Evolutionary conservation across 306 rosid genomes (phyloP), one percentile per base, ranked within the genome.

Genomic region (Heteromeles arbutifolia): DNA sequence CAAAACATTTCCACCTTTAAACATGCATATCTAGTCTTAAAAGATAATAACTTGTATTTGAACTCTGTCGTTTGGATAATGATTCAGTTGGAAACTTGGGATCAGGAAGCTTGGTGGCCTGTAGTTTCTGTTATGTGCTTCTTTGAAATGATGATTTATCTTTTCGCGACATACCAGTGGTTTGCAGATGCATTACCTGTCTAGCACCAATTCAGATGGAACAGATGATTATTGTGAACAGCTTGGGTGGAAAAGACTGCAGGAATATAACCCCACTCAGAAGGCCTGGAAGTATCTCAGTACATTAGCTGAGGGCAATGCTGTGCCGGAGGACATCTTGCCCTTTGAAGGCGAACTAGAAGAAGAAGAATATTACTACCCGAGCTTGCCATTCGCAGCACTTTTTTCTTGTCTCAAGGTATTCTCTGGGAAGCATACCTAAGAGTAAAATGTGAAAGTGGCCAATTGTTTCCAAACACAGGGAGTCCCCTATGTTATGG

Each of bases 341-440:
- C 81, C 92, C 56, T 74, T 72, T 15, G 97, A 89, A 65, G 96
- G 90, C 62, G 97, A 91, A 57, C 68, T 74, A 70, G 93, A 90
- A 70, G 93, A 90, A 72, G 97, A 90, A 67, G 96, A 87, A 84
- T 90, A 91, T 83, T 94, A 91, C 80, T 92, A 88, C 65, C 86
- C 98, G 41, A 91, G 93, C 86, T 89, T 91, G 88, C 98, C 98
- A 69, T 91, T 90, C 71, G 96, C 97, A 31, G 93, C 96, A 41
- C 90, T 90, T 69, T 91, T 88, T 84, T 83, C 97, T 73, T 88
- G 85, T 78, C 90, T 91, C 81, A 94, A 91, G 97, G 98, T 94
- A 87, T 78, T 26, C n/a, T 48, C 22, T 15, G 43, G 10, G 39
- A 52, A 32, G 26, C 45, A 21, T 39, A 11, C 62, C 65, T 8